Base-by-base conservation (phyloP, 495 filamentous ascomycete species). In the Annulohypoxylon nitens region DNA sequence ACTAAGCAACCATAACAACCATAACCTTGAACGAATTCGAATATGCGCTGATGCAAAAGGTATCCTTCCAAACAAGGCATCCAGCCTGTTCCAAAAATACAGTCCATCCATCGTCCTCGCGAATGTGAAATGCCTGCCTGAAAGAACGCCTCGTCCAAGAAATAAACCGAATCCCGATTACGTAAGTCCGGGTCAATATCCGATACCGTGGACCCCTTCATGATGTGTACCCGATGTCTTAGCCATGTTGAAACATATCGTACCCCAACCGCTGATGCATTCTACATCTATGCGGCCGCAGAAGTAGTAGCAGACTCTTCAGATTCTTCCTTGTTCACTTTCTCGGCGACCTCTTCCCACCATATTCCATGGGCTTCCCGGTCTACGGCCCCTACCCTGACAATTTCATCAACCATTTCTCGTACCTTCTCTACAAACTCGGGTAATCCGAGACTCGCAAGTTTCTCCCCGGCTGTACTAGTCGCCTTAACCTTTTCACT, bases 371-470 rank as follows among this genome's bases (percentile, higher is more conserved):
- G 97, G 48, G 90, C 88, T 59, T 88, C 86, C 78, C 93, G 90
- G 80, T 98, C 95, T 37, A 97, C 91, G 48, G 87, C 86, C 10
- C 91, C 89, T 25, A 97, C 89, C 76, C 87, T 89, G 64, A 87
- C 86, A 71, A 97, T 78, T 81, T 92, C 90, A 12, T 97, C 95
- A 12, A 94, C 92, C 70, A 97, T 86, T 36, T 90, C 88, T 5
- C 92, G 90, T n/a, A 98, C 89, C 76, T 90, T 90, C 54, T 83
- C 89, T n/a, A 95, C 91, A 81, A 97, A 97, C 81, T 99, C 96
- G 0, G 91, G 89, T 81, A 98, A 86, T 0, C 96, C 97, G 43
- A 91, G 87, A 1, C 88, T 86, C 1, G 93, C 92, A 14, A 99
- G 84, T 53, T 90, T 91, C 80, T 98, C 95, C 25, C 90, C 92